phyloP scores from a whole-genome alignment of 805 yeast genomes.

The Nakazawaea pomicola region DNA sequence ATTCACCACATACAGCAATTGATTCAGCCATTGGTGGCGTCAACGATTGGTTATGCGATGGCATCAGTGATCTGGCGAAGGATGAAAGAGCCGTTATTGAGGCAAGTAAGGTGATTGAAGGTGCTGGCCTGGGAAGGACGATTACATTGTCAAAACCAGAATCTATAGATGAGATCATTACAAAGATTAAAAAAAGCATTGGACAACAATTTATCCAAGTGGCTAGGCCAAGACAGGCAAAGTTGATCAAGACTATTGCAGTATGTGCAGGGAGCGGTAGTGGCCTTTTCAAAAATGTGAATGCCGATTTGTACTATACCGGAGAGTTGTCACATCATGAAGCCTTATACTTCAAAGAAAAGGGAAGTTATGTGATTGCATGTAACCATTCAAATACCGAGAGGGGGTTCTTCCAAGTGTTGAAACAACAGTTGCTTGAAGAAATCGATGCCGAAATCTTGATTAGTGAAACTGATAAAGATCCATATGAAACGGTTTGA shows the following conservation, averaged over 20 bases:
- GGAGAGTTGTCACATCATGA: slow-evolving; percentile 97
- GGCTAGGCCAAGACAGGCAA: slow-evolving; percentile 33
- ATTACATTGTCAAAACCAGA: slow-evolving; percentile 43
- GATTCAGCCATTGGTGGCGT: slow-evolving; percentile 94
- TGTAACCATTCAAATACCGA: slow-evolving; percentile 94
- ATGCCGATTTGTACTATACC: slow-evolving; percentile 72
- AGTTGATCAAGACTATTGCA: slow-evolving; percentile 54
- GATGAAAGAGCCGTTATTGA: slow-evolving; percentile 35
- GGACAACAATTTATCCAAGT: slow-evolving; percentile 58
- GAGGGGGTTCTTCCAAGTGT: slow-evolving; percentile 64
- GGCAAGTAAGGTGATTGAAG: slow-evolving; percentile 35
- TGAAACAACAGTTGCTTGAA: slow-evolving; percentile 42
- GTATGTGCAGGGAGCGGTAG: slow-evolving; percentile 96
- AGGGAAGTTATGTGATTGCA: slow-evolving; percentile 64
- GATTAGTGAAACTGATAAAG: slow-evolving; percentile 55
- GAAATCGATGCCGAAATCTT: slow-evolving; percentile 43
- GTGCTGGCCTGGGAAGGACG: slow-evolving; percentile 80
- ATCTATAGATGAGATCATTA: slow-evolving; percentile 39
- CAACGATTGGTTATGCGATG: slow-evolving; percentile 82
- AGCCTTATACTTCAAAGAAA: slow-evolving; percentile 63
- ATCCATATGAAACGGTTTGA: slow-evolving; percentile 42
- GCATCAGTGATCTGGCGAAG: slow-evolving; percentile 28
- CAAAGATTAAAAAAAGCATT: slow-evolving; percentile 48
- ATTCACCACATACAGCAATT: slow-evolving; percentile 93
- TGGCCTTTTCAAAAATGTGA: slow-evolving; percentile 57